Evolutionary conservation across 768 basidiomycete genomes (phyloP), one percentile per base, ranked within the genome.

Genomic region (Tephrocybe sp.): DNA sequence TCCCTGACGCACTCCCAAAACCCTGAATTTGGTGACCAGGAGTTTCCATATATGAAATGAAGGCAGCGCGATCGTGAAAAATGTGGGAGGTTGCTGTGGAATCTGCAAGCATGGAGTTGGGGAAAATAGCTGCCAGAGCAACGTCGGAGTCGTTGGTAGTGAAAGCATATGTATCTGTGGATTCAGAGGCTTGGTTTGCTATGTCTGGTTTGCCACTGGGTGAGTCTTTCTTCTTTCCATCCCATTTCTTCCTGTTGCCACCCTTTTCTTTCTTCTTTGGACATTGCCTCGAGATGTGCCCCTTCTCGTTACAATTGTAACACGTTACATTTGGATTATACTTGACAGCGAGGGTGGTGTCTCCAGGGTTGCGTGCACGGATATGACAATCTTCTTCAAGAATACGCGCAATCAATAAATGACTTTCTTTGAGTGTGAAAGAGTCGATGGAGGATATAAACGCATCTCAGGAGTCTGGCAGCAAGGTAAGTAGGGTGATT

Each of bases 391-490:
- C 58, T 40, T 65, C 57, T 30, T 58, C 60, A 12, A 67, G 54
- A 13, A 67, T 59, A 9, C 54, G 53, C n/a, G 64, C 58, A 19
- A 65, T 60, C 33, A 65, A 39, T 38, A 38, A 3, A 53, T 57
- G 30, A 56, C 16, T n/a, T n/a, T n/a, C n/a, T n/a, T n/a, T n/a
- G n/a, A n/a, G n/a, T n/a, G n/a, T n/a, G n/a, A n/a, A n/a, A n/a
- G n/a, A n/a, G n/a, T n/a, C n/a, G n/a, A n/a, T n/a, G n/a, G n/a
- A n/a, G n/a, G n/a, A n/a, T n/a, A n/a, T n/a, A n/a, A n/a, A n/a
- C n/a, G n/a, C n/a, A n/a, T n/a, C n/a, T n/a, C n/a, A n/a, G n/a
- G n/a, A n/a, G n/a, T n/a, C n/a, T n/a, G n/a, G n/a, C n/a, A n/a
- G n/a, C n/a, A n/a, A n/a, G n/a, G n/a, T n/a, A n/a, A n/a, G n/a